Percentiles rank a stretch among this genome's conserved stretches.
Evolutionary conservation across 805 yeast species (phyloP).

Genomic region (Zygosaccharomyces lentus): DNA sequence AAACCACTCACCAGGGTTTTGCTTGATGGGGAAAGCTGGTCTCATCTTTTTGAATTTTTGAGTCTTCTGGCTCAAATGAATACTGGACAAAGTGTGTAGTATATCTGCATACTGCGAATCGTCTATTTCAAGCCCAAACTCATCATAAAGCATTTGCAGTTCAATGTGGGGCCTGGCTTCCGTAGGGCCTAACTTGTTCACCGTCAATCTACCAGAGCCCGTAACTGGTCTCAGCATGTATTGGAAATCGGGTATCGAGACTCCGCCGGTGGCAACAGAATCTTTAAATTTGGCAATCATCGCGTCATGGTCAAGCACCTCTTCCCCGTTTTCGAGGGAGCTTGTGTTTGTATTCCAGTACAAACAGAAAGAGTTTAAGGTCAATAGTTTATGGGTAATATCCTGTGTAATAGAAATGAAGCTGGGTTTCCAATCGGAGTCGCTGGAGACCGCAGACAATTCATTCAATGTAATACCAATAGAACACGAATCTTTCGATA

Average conservation of each 20-base stretch:
- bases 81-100: slow-evolving; percentile 73
- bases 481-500: slow-evolving; percentile 72
- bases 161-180: slow-evolving; percentile 63
- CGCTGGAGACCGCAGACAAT: slow-evolving; percentile 87
- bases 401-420: slow-evolving; percentile 69
- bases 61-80: slow-evolving; percentile 74
- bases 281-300: slow-evolving; percentile 43
- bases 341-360: slow-evolving; percentile 76
- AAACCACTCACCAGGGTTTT: slow-evolving; percentile 80
- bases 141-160: slow-evolving; percentile 76
- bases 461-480: slow-evolving; percentile 81
- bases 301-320: slow-evolving; percentile 29
- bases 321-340: slow-evolving; percentile 49
- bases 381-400: slow-evolving; percentile 70
- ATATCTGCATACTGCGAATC: slow-evolving; percentile 80
- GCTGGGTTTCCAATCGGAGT: slow-evolving; percentile 76
- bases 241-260: slow-evolving; percentile 40
- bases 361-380: slow-evolving; percentile 66
- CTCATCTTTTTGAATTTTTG: slow-evolving; percentile 66
- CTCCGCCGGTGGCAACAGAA: slow-evolving; percentile 38
- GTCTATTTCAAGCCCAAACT: slow-evolving; percentile 82
- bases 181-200: slow-evolving; percentile 76
- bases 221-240: slow-evolving; percentile 80
- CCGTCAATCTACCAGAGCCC: slow-evolving; percentile 76
- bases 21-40: slow-evolving; percentile 49